Conservation (phyloP, 1,284 basidiomycete species). For the Leccinum subatratum region DNA sequence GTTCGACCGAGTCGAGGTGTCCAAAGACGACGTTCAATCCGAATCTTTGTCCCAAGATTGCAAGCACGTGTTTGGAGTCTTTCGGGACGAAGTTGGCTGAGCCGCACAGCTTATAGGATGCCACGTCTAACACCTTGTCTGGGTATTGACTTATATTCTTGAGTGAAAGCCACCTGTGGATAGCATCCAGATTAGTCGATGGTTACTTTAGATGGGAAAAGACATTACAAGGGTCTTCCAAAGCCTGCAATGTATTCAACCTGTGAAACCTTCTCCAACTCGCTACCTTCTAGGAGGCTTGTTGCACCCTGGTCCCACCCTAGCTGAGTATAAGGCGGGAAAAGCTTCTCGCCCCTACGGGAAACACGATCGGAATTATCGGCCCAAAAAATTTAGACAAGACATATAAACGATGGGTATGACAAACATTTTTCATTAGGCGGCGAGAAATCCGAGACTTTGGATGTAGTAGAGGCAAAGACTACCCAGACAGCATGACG, state of each 20-base stretch:
- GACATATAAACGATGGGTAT: neutral
- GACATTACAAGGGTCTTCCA: conserved; percentile 6
- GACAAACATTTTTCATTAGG: conserved; percentile 7
- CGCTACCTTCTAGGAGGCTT: neutral
- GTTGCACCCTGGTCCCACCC: conserved; percentile 12
- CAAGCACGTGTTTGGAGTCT: neutral
- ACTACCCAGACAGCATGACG: conserved; percentile 13
- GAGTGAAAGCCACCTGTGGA: neutral
- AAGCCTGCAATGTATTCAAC: neutral
- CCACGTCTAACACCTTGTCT: neutral
- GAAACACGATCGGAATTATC: conserved; percentile 11
- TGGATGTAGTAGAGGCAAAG: conserved; percentile 17
- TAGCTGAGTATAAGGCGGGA: conserved; percentile 13
- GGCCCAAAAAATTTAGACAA: neutral
- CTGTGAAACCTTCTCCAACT: neutral
- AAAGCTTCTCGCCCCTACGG: conserved; percentile 2
- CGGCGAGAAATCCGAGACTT: conserved; percentile 9
- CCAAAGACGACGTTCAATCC: neutral
- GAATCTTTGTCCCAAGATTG: conserved; percentile 4
- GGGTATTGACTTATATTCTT: neutral
- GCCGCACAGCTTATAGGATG: neutral
- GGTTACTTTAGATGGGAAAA: neutral
- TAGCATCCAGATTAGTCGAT: neutral
- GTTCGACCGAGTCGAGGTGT: neutral
- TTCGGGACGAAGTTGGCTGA: neutral